A percentile compares a stretch with the other conserved stretches of the same genome.
These are phyloP conservation scores for Cornus suecica DNA, from an alignment of 148 eudicot genomes.

Conservation along the genomic window DNA sequence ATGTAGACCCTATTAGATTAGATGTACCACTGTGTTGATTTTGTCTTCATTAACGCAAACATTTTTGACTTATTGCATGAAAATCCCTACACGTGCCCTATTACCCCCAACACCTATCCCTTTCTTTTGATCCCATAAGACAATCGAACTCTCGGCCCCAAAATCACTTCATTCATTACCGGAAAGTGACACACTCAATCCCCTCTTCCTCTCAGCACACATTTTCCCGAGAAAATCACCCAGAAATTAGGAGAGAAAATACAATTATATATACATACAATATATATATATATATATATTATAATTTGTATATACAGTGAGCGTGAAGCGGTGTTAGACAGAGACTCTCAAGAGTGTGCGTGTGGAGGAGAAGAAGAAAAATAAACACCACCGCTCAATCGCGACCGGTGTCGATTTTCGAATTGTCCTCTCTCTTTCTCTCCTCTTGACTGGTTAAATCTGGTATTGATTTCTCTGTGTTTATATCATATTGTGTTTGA, in stretches of 20 bases:
- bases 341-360: not conserved
- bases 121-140: not conserved
- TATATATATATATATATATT: not conserved
- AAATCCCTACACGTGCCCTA: constrained; percentile 9
- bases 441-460: not conserved
- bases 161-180: not conserved
- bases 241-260: not conserved
- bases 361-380: constrained; percentile 2
- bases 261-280: no score
- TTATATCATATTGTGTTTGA: not conserved
- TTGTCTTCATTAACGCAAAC: not conserved
- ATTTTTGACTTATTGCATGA: constrained; percentile 2
- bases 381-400: not conserved
- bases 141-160: constrained; percentile 3
- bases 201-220: not conserved
- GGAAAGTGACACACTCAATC: not conserved
- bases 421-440: not conserved
- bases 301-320: not conserved
- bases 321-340: not conserved
- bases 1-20: no score
- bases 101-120: not conserved
- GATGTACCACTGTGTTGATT: no score
- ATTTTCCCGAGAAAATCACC: not conserved
- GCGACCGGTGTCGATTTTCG: constrained; percentile 1
- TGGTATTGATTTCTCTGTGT: constrained; percentile 4